Conservation (phyloP, 2,329 filamentous ascomycete species). For the Teratosphaeriaceae sp. region DNA sequence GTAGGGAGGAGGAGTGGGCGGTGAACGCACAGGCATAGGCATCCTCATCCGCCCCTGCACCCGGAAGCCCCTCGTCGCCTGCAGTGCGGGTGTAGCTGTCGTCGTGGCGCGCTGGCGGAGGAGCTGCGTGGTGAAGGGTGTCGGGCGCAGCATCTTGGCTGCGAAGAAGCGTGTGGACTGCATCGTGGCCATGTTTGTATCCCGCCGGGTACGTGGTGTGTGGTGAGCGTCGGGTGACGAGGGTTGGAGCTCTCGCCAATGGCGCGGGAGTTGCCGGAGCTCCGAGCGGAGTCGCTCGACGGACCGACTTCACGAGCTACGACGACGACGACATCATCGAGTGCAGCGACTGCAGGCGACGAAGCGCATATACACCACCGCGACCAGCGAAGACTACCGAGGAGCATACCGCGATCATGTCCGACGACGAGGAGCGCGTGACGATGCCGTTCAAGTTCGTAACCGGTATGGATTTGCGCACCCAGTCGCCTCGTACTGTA, state of each 20-base stretch:
- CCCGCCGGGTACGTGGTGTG: too few relatives aligned
- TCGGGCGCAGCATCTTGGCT: conserved; percentile 31
- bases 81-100: conserved; percentile 28
- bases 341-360: too few relatives aligned
- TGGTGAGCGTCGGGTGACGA: too few relatives aligned
- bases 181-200: conserved; percentile 19
- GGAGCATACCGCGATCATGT: too few relatives aligned
- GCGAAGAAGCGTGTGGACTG: conserved; percentile 36
- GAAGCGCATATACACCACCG: too few relatives aligned
- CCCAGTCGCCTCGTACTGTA: conserved; percentile 27
- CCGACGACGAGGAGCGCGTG: conserved; percentile 79
- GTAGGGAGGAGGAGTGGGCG: neutral
- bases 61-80: conserved; percentile 27
- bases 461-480: conserved; percentile 63
- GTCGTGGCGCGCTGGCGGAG: conserved; percentile 30
- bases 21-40: conserved; percentile 26
- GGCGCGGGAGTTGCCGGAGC: too few relatives aligned
- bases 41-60: conserved; percentile 22
- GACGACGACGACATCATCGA: too few relatives aligned
- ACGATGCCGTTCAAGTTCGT: conserved; percentile 99
- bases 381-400: too few relatives aligned
- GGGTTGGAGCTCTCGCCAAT: too few relatives aligned
- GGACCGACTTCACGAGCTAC: too few relatives aligned
- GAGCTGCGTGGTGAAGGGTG: conserved; percentile 17
- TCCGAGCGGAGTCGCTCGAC: too few relatives aligned